Conservation (phyloP, 306 rosid species). For the Argentina anserina region DNA sequence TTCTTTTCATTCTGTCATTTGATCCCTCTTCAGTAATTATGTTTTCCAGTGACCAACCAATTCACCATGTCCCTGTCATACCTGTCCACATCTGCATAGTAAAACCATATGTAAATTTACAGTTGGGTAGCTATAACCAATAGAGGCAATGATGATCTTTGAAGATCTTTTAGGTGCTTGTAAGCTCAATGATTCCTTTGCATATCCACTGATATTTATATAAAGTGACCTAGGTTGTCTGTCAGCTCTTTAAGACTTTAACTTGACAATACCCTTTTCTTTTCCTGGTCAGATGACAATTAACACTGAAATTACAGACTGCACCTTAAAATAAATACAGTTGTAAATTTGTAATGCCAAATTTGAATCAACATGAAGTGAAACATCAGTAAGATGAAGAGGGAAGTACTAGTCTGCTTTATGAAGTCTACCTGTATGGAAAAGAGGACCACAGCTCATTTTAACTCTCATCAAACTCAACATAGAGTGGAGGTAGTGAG, state of each 20-base stretch:
- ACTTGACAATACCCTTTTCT: slow-evolving; percentile 2
- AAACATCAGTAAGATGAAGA: slow-evolving; percentile 4
- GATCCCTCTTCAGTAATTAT: slow-evolving; percentile 35
- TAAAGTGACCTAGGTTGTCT: slow-evolving; percentile 14
- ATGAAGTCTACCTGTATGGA: not conserved
- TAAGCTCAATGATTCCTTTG: slow-evolving; percentile 12
- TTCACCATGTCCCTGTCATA: slow-evolving; percentile 25
- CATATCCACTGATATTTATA: slow-evolving; percentile 15
- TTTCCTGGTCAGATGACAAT: not conserved
- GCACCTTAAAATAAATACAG: not conserved
- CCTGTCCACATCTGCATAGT: slow-evolving; percentile 17
- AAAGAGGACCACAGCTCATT: slow-evolving; percentile 3
- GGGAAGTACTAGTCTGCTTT: not conserved
- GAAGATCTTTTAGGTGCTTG: not conserved
- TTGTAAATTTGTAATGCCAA: slow-evolving; percentile 24
- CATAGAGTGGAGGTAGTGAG: not conserved
- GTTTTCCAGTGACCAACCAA: slow-evolving; percentile 23
- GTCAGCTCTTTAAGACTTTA: not conserved
- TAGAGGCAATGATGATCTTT: not conserved
- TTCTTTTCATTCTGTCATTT: slow-evolving; percentile 23
- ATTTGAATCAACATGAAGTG: slow-evolving; percentile 9
- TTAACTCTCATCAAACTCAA: not conserved
- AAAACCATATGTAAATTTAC: slow-evolving; percentile 17
- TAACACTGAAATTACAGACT: not conserved
- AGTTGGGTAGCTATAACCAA: slow-evolving; percentile 23